A percentile compares a stretch with the other conserved stretches of the same genome.
These are phyloP conservation scores for Phytophthora fragariaefolia DNA, from an alignment of 352 stramenopile genomes.

Conservation along the genomic window DNA sequence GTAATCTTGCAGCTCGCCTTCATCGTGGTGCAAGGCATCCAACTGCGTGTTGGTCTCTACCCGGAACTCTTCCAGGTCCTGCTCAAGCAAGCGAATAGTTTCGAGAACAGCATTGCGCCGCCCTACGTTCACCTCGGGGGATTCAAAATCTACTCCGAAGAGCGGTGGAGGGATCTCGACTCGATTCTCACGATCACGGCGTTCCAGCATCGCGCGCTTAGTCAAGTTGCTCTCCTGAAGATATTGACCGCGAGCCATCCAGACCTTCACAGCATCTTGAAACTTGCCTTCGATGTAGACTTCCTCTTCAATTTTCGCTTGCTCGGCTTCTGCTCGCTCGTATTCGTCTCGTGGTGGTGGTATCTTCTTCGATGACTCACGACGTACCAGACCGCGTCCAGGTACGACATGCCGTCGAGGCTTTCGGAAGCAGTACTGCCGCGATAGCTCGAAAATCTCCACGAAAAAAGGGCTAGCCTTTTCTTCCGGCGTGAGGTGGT, in stretches of 20 bases:
- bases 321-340: conserved; percentile 24
- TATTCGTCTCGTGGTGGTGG: conserved; percentile 30
- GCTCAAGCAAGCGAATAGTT: conserved; percentile 52
- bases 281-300: conserved; percentile 75
- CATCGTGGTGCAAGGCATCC: conserved; percentile 62
- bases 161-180: conserved; percentile 45
- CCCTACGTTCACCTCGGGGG: conserved; percentile 66
- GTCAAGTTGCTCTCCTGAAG: conserved; percentile 55
- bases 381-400: conserved; percentile 8
- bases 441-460: conserved; percentile 75
- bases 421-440: conserved; percentile 81
- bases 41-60: conserved; percentile 71
- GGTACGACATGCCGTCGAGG: conserved; percentile 55
- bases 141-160: conserved; percentile 73
- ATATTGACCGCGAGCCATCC: conserved; percentile 44
- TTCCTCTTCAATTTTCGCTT: conserved; percentile 55
- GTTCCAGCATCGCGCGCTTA: conserved; percentile 34
- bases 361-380: conserved; percentile 11
- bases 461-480: conserved; percentile 68
- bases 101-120: conserved; percentile 64
- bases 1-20: conserved; percentile 76
- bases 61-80: conserved; percentile 65
- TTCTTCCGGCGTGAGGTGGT: conserved; percentile 62
- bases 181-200: conserved; percentile 44
- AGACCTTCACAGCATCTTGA: conserved; percentile 51